These are phyloP conservation scores for Phytopythium boreale DNA, from an alignment of 352 stramenopile species.

Conservation along the genomic window DNA sequence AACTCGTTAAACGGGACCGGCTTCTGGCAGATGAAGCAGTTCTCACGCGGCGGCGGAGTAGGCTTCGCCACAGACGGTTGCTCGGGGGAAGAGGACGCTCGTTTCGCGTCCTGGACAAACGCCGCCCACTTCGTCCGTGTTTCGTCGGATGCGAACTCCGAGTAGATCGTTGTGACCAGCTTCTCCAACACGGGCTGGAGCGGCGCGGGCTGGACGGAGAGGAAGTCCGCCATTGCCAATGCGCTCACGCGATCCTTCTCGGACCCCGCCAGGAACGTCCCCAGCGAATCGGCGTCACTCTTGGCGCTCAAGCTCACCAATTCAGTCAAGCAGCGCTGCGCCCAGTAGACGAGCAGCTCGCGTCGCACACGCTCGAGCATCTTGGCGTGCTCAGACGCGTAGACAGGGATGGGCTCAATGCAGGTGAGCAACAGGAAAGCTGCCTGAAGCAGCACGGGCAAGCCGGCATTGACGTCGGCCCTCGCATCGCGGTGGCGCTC, in stretches of 20 bases:
- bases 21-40: constrained; percentile 68
- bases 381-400: constrained; percentile 34
- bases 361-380: constrained; percentile 39
- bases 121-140: constrained; percentile 37
- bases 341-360: constrained; percentile 57
- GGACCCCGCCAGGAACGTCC: constrained; percentile 23
- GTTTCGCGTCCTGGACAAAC: constrained; percentile 29
- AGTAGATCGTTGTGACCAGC: constrained; percentile 61
- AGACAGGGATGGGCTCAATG: constrained; percentile 49
- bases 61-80: background rate
- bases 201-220: constrained; percentile 53
- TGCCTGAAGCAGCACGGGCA: constrained; percentile 52
- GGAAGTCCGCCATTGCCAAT: constrained; percentile 73
- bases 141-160: constrained; percentile 44
- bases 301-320: constrained; percentile 40
- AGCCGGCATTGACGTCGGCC: background rate
- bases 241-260: constrained; percentile 46
- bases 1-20: constrained; percentile 61
- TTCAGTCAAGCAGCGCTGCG: constrained; percentile 49
- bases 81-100: background rate
- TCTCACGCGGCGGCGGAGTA: constrained; percentile 45
- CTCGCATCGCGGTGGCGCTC: constrained; percentile 27
- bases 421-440: constrained; percentile 56
- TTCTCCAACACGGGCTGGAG: constrained; percentile 28
- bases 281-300: constrained; percentile 12